Evolutionary conservation across 2,329 filamentous ascomycete genomes (phyloP).

Genomic region (Colletotrichum sp.): DNA sequence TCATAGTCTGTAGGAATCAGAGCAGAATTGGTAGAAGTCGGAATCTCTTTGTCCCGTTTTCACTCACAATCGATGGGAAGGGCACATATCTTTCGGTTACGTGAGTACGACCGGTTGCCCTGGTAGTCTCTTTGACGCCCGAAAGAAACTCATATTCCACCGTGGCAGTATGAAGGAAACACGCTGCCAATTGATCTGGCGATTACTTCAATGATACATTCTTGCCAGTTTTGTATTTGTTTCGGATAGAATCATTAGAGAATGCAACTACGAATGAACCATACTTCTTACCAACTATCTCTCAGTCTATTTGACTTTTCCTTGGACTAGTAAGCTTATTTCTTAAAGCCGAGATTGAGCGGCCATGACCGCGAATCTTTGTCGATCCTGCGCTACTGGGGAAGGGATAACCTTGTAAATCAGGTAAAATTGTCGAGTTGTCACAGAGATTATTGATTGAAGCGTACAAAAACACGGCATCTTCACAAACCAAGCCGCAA

Average conservation of each 20-base stretch:
- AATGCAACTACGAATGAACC: rapidly evolving
- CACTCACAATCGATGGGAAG: background rate
- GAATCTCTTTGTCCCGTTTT: no score
- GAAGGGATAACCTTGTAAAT: background rate
- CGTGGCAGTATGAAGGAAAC: background rate
- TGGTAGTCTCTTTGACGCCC: background rate
- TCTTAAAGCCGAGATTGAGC: background rate
- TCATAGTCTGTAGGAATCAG: no score
- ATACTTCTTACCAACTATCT: background rate
- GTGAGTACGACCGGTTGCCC: background rate
- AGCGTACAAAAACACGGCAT: rapidly evolving
- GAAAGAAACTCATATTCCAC: background rate
- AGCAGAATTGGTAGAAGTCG: no score
- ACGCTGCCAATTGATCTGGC: background rate
- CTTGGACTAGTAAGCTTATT: background rate
- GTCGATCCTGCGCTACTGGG: background rate
- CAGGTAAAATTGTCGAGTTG: background rate
- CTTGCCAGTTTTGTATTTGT: background rate
- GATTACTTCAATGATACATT: background rate
- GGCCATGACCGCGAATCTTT: rapidly evolving
- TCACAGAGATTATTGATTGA: background rate
- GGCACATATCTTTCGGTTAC: rapidly evolving
- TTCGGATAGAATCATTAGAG: rapidly evolving
- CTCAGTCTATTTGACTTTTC: background rate
- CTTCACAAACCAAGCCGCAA: background rate